A percentile compares a stretch with the other conserved stretches of the same genome.
Evolutionary conservation across 257 asterid species (phyloP).

Genomic region (Petunia secreta): DNA sequence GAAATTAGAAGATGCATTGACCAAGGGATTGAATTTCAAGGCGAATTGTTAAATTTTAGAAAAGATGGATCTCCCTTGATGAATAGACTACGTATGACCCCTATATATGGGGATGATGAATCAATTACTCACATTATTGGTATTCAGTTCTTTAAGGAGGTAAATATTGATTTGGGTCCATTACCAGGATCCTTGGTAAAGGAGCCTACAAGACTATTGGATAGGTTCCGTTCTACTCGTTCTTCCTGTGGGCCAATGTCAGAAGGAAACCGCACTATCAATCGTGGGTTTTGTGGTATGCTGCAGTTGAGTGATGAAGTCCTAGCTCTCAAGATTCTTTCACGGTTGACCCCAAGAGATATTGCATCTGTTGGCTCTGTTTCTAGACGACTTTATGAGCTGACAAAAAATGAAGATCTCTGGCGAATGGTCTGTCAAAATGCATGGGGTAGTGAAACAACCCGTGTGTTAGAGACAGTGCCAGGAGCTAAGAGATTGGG

Average conservation of each 20-base stretch:
- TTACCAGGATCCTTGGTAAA: slow-evolving; percentile 69
- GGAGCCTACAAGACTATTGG: slow-evolving; percentile 57
- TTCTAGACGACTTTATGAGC: slow-evolving; percentile 66
- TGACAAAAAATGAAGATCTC: slow-evolving; percentile 78
- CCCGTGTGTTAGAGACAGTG: slow-evolving; percentile 72
- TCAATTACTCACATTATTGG: slow-evolving; percentile 65
- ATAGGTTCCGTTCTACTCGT: slow-evolving; percentile 53
- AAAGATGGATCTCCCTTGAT: slow-evolving; percentile 60
- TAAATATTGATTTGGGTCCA: slow-evolving; percentile 77
- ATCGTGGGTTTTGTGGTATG: slow-evolving; percentile 72
- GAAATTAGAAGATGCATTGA: slow-evolving; percentile 57
- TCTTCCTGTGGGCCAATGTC: slow-evolving; percentile 40
- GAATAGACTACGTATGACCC: slow-evolving; percentile 58
- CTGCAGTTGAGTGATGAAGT: slow-evolving; percentile 82
- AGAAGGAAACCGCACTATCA: slow-evolving; percentile 53
- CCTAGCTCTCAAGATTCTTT: slow-evolving; percentile 62
- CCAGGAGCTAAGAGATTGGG: slow-evolving; percentile 85
- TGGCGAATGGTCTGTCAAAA: slow-evolving; percentile 94
- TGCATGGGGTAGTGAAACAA: slow-evolving; percentile 89
- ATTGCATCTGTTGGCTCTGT: slow-evolving; percentile 89
- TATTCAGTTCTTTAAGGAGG: slow-evolving; percentile 73
- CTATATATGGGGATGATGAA: slow-evolving; percentile 53
- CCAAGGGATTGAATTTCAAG: slow-evolving; percentile 57
- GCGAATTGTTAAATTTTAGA: slow-evolving; percentile 55
- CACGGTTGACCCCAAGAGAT: slow-evolving; percentile 78